A percentile compares a stretch with the other conserved stretches of the same genome.
Evolutionary conservation across 2,329 filamentous ascomycete species (phyloP).

Genomic region (Xylaria multiplex): DNA sequence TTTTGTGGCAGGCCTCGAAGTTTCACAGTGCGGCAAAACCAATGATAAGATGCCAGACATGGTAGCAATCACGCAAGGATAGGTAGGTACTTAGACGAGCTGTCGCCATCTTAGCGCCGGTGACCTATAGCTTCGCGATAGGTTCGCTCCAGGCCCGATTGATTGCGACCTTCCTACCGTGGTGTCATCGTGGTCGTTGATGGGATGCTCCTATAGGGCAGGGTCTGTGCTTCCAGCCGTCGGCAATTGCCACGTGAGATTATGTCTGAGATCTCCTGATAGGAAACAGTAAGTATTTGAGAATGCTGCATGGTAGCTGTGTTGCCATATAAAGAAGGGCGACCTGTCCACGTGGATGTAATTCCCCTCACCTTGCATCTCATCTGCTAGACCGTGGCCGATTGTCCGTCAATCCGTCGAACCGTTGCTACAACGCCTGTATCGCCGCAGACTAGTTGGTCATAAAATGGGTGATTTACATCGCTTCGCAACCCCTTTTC

Average conservation of each 20-base stretch:
- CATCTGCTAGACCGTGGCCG: neutral
- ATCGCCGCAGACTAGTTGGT: constrained; percentile 10
- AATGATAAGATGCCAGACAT: constrained; percentile 28
- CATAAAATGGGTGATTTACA: constrained; percentile 29
- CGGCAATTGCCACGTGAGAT: constrained; percentile 13
- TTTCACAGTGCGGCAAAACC: constrained; percentile 12
- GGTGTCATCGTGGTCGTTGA: neutral
- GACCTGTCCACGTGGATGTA: neutral
- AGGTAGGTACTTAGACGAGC: neutral
- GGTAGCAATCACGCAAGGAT: constrained; percentile 29
- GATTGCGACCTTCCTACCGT: constrained; percentile 22
- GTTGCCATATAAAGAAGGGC: constrained; percentile 3
- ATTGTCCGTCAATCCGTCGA: neutral
- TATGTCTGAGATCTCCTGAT: neutral
- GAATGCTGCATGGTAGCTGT: neutral
- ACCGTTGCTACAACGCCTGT: neutral
- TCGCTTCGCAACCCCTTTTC: neutral
- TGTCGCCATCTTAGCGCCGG: constrained; percentile 18
- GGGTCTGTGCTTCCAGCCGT: constrained; percentile 14
- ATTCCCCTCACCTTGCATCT: neutral
- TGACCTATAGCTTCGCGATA: constrained; percentile 6
- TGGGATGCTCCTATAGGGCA: constrained; percentile 11
- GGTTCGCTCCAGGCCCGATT: neutral
- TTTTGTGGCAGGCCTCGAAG: neutral
- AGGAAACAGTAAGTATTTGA: constrained; percentile 18